Base-by-base conservation (phyloP, 768 basidiomycete genomes). In the Hericium erinaceus region DNA sequence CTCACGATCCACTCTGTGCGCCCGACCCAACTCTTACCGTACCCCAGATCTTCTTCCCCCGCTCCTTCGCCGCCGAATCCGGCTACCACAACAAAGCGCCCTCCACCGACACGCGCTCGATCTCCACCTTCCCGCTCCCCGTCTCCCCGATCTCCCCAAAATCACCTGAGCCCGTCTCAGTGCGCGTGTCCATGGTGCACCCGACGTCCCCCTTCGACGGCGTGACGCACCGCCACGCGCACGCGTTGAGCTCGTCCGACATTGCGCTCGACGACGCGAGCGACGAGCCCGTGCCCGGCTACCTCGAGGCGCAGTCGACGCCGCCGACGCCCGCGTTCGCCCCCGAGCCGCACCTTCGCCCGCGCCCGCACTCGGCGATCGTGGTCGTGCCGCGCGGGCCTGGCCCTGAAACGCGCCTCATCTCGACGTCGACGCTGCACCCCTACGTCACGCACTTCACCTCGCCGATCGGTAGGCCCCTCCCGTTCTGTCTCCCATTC, bases 11-110 rank as follows among this genome's bases (percentile, higher is more conserved):
- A 28, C 56, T 48, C 38, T 6, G 39, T 26, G 52, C 49, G 33
- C 22, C 48, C 39, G 20, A 20, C 33, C 24, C 53, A 7, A 46
- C 39, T 46, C 52, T 51, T 18, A 52, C 18, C 48, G 24, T 40
- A 8, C 51, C 28, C 6, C 39, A 88, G 86, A 79, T 89, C 46
- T 89, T 89, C 72, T 89, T 89, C 73, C 88, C 88, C 39, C 85
- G 86, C 48, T 87, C 87, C 2, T 75, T 87, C 56, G 78, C 79
- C 3, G 74, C 73, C 26, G 86, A 88, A 69, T 72, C 78, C 5
- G 87, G 84, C 2, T 85, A 87, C 71, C 76, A 71, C 57, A 74
- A 77, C 22, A 79, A 77, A 52, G 60, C 58, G 16, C 56, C 66
- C 20, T 66, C 67, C 26, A 59, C 55, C 0, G 26, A 56, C 11